Evolutionary conservation across 2,329 filamentous ascomycete genomes (phyloP).

Genomic region (Teratosphaeriaceae sp.): DNA sequence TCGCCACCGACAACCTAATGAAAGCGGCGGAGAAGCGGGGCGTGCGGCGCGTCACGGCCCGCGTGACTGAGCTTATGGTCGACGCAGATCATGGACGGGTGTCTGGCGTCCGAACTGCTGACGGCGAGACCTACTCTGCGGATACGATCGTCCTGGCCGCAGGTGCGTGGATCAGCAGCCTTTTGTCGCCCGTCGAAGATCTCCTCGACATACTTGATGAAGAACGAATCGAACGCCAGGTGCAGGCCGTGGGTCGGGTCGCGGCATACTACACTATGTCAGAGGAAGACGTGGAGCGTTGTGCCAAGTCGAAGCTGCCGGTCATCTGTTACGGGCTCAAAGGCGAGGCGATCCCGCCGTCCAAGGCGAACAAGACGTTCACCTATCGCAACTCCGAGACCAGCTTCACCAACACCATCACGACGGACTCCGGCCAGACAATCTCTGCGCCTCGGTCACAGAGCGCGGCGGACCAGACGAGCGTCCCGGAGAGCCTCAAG

Average conservation of each 20-base stretch:
- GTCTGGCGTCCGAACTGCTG: conserved; percentile 43
- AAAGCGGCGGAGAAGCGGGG: conserved; percentile 38
- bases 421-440: no score
- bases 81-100: conserved; percentile 24
- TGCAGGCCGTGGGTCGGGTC: conserved; percentile 52
- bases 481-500: conserved; percentile 36
- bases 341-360: conserved; percentile 45
- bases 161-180: conserved; percentile 50
- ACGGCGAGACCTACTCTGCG: conserved; percentile 43
- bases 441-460: no score
- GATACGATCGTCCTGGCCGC: conserved; percentile 51
- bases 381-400: no score
- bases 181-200: conserved; percentile 47
- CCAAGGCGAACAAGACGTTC: conserved; percentile 41
- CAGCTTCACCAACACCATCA: no score
- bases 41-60: conserved; percentile 39
- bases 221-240: conserved; percentile 46
- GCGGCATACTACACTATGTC: conserved; percentile 52
- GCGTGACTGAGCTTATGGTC: conserved; percentile 39
- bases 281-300: conserved; percentile 42
- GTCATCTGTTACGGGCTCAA: conserved; percentile 46
- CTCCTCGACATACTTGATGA: conserved; percentile 36
- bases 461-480: conserved; percentile 44
- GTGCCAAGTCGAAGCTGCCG: conserved; percentile 44
- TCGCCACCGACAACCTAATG: conserved; percentile 40